Evolutionary conservation across 2,329 filamentous ascomycete species (phyloP).

Genomic region (Apiospora marii): DNA sequence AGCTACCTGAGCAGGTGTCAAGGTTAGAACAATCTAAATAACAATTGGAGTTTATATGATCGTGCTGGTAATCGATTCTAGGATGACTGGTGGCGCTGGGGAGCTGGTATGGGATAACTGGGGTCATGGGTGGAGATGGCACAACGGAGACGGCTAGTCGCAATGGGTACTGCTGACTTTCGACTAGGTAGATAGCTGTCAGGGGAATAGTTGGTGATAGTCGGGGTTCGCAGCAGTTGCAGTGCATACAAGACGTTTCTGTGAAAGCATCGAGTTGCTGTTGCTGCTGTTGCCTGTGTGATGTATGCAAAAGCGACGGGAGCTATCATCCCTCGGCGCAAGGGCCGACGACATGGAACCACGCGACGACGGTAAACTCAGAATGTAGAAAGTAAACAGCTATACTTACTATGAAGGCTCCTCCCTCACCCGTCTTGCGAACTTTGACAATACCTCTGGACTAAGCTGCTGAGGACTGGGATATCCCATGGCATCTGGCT

Average conservation of each 20-base stretch:
- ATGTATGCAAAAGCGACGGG: neutral
- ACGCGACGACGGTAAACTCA: neutral
- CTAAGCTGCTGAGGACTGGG: slow-evolving; percentile 17
- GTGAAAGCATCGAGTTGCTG: neutral
- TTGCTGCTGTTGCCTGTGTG: neutral
- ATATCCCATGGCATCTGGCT: slow-evolving; percentile 22
- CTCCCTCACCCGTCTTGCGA: slow-evolving; percentile 9
- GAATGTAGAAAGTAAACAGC: neutral
- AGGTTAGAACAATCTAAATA: neutral
- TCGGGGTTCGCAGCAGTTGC: too few relatives aligned
- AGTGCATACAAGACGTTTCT: neutral
- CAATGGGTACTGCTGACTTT: neutral
- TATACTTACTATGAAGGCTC: slow-evolving; percentile 6
- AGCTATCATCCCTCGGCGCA: slow-evolving; percentile 8
- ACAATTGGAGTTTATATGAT: neutral
- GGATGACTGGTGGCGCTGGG: neutral
- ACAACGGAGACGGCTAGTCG: neutral
- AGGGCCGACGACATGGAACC: neutral
- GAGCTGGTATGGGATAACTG: neutral
- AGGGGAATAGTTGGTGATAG: neutral
- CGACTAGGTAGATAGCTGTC: neutral
- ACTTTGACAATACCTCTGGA: slow-evolving; percentile 13
- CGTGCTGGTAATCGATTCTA: neutral
- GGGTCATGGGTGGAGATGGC: neutral
- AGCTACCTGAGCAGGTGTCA: neutral